Evolutionary conservation across 2,329 filamentous ascomycete genomes (phyloP), one percentile per base, ranked within the genome.

Genomic region (Arachnopeziza araneosa): DNA sequence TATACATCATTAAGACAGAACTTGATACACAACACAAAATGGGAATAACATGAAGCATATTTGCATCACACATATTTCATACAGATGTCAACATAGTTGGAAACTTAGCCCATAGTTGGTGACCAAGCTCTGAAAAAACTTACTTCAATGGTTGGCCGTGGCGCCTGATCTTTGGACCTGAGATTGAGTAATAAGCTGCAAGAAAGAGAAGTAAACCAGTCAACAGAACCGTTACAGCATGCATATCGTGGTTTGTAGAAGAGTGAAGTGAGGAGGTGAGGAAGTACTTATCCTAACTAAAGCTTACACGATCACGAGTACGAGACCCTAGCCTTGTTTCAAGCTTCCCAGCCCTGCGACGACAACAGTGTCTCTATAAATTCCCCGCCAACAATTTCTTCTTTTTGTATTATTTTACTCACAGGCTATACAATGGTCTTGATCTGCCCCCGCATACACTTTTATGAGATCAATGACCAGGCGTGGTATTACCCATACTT

Each of bases 401-500:
- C 24, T 22, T 30, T 30, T 30, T 30, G 26, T 30, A 5, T 30
- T 30, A 30, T 19, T 50, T 50, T 58, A 26, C 30, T 51, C 6
- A 44, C 17, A 44, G 12, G 17, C 17, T 44, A 4, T 44, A 19
- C 19, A 19, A 82, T 81, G 77, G 75, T 79, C 50, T 78, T 82
- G 54, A 74, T 80, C 49, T 71, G 84, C 58, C 83, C 82, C 8
- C 80, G 84, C 9, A 75, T 86, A 72, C 84, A 88, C 70, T 79
- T 88, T 66, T 85, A 85, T 64, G 86, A 89, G 76, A 85, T 89
- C 63, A 81, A 85, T 65, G 86, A 89, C 69, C 84, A 87, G 72
- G 66, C 80, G 58, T 89, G 86, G 86, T 88, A 76, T 60, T 74
- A 64, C 56, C 55, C 52, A 24, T n/a, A 4, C 14, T 36, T 17